phyloP scores from a whole-genome alignment of 2,329 filamentous ascomycete species.

The Biscogniauxia sp. region DNA sequence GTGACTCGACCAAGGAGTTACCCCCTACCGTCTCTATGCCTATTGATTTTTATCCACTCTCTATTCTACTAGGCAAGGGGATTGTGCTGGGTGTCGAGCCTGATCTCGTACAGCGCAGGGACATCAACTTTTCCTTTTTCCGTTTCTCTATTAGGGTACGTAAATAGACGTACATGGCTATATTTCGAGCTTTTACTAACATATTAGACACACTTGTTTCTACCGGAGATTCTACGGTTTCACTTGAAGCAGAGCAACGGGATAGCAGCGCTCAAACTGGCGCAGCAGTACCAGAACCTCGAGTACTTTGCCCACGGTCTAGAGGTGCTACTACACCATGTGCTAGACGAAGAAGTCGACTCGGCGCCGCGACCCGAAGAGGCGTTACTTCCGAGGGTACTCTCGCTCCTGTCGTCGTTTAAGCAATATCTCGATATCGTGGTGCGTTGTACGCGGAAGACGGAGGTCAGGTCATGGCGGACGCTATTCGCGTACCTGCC shows the following conservation, averaged over 20 bases:
- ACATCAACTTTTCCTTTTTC: slow-evolving; percentile 87
- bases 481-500: slow-evolving; percentile 91
- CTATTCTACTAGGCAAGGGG: slow-evolving; percentile 82
- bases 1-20: slow-evolving; percentile 65
- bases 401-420: slow-evolving; percentile 68
- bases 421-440: slow-evolving; percentile 91
- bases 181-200: slow-evolving; percentile 8
- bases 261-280: slow-evolving; percentile 76
- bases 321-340: slow-evolving; percentile 87
- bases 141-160: slow-evolving; percentile 83
- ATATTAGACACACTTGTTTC: slow-evolving; percentile 79
- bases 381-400: slow-evolving; percentile 61
- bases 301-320: slow-evolving; percentile 92
- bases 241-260: slow-evolving; percentile 74
- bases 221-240: slow-evolving; percentile 81
- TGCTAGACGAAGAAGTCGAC: slow-evolving; percentile 93
- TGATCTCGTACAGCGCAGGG: slow-evolving; percentile 87
- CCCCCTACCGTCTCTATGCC: slow-evolving; percentile 73
- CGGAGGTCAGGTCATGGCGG: slow-evolving; percentile 90
- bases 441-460: slow-evolving; percentile 95
- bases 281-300: slow-evolving; percentile 80
- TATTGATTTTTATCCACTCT: slow-evolving; percentile 94
- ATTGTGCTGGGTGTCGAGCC: slow-evolving; percentile 89
- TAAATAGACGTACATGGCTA: slow-evolving; percentile 13
- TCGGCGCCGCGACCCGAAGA: slow-evolving; percentile 60